Evolutionary conservation across 192 early-diverging fungal genomes (phyloP), one percentile per base, ranked within the genome.

Genomic region (Allomyces macrogynus): DNA sequence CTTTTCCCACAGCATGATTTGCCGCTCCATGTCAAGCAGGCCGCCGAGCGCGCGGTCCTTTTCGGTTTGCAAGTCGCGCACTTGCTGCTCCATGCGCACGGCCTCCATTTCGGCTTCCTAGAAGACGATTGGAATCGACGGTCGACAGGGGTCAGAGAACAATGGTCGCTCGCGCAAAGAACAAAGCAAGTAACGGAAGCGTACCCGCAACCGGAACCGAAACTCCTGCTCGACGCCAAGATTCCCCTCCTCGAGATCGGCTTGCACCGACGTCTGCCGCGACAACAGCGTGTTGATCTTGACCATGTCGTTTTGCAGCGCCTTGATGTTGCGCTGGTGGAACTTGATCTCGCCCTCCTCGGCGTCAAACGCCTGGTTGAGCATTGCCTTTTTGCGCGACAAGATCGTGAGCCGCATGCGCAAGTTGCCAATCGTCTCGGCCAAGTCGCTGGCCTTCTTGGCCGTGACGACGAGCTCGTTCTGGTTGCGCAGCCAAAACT

Each of bases 1-100:
- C 64, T 84, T 84, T 66, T 84, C 80, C 82, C 82, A 84, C 14
- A 84, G 72, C 78, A 84, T 80, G 43, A 83, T 74, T 65, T 84
- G 82, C 1, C 80, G 81, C 82, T 84, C 82, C 18, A 78, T 70
- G 63, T 84, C 82, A 23, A 84, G 66, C 5, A 84, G 64, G 57
- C 82, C 80, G 65, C 73, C 65, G 10, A 82, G 69, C 24, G 82
- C 82, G 18, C 71, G 62, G 49, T 79, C 75, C 61, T 80, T 80
- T 69, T 84, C 82, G 16, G 66, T 26, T 23, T 72, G 64, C 4
- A 84, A 66, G 23, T 78, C 68, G 18, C 80, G 77, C 44, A 80
- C 69, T 22, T 74, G 64, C 23, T 70, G 64, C 63, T 84, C 80
- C 26, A 84, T 60, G 4, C 71, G 76, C 7, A 84, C 43, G 20